Evolutionary conservation across 2,329 filamentous ascomycete genomes (phyloP), one percentile per base, ranked within the genome.

Genomic region (Stagonosporopsis rhizophila): DNA sequence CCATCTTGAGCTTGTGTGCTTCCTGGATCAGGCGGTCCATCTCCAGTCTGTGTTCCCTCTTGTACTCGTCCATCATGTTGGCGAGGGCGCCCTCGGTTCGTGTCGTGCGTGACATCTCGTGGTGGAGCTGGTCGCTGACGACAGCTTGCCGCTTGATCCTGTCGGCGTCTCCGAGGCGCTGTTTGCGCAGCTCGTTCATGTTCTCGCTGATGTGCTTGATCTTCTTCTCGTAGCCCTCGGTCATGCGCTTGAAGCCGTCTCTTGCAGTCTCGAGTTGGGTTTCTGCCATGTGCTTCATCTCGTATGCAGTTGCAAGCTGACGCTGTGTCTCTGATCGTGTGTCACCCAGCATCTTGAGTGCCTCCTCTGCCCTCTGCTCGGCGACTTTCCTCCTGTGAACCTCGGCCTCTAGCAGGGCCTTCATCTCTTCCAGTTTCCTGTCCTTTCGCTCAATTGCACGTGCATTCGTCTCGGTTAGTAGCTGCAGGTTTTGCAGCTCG

Each of bases 391-490:
- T 81, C 60, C 86, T 83, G 64, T 83, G 82, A 70, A 84, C 83
- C 75, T 92, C 89, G 2, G 81, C 74, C 37, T 89, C 87, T 25
- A 92, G 79, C 17, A 85, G 80, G 8, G 82, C 80, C 65, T 87
- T 87, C 56, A 92, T 74, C 40, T 87, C 85, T 61, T 90, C 87
- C 38, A 92, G 84, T 72, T 91, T 90, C 12, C 90, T 84, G 69
- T 92, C 89, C 69, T 90, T 90, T 54, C 89, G 82, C 54, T 87
- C 84, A 25, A 93, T 81, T 7, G 91, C 78, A 14, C 87, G 85
- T 72, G 89, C 89, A 64, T 89, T 90, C 51, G 91, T 86, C 66
- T 84, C 87, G 54, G 87, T 87, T 64, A 91, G 87, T 48, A 91
- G 81, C 58, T 90, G 79, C 7, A 87, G 82, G 61, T 85, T 84